Evolutionary conservation across 2,329 filamentous ascomycete genomes (phyloP).

Genomic region (Hypoxylon sp.): DNA sequence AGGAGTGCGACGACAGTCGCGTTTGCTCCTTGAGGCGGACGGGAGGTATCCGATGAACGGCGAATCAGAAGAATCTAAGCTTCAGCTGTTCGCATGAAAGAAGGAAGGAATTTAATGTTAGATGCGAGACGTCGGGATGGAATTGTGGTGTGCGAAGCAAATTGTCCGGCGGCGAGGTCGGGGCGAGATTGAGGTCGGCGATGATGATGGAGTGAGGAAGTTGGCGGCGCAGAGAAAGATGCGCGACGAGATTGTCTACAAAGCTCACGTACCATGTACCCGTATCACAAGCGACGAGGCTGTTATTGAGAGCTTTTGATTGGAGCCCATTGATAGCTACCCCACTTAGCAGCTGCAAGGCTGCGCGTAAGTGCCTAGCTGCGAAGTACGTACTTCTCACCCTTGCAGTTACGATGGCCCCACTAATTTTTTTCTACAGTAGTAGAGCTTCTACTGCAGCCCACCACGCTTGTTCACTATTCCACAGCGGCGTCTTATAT

Average conservation of each 20-base stretch:
- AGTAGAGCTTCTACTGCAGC: slow-evolving; percentile 34
- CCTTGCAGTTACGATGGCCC: slow-evolving; percentile 49
- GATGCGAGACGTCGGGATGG: background rate
- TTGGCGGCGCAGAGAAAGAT: slow-evolving; percentile 9
- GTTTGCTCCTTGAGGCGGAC: slow-evolving; percentile 10
- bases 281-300: slow-evolving; percentile 15
- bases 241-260: slow-evolving; percentile 27
- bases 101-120: background rate
- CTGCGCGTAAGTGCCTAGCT: slow-evolving; percentile 12
- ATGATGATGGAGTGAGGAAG: slow-evolving; percentile 18
- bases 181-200: background rate
- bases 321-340: background rate
- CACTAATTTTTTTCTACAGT: slow-evolving; percentile 45
- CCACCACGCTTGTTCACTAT: slow-evolving; percentile 25
- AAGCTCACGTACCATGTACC: slow-evolving; percentile 8
- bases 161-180: slow-evolving; percentile 6
- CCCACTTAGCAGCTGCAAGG: slow-evolving; percentile 21
- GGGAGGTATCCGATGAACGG: background rate
- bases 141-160: background rate
- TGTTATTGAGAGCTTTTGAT: slow-evolving; percentile 12
- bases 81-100: background rate
- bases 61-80: slow-evolving; percentile 2
- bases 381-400: slow-evolving; percentile 7
- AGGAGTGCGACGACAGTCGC: slow-evolving; percentile 26
- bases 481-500: slow-evolving; percentile 6